These are phyloP conservation scores for Trapa bicornis DNA, from an alignment of 345 rosid genomes.

Conservation along the genomic window DNA sequence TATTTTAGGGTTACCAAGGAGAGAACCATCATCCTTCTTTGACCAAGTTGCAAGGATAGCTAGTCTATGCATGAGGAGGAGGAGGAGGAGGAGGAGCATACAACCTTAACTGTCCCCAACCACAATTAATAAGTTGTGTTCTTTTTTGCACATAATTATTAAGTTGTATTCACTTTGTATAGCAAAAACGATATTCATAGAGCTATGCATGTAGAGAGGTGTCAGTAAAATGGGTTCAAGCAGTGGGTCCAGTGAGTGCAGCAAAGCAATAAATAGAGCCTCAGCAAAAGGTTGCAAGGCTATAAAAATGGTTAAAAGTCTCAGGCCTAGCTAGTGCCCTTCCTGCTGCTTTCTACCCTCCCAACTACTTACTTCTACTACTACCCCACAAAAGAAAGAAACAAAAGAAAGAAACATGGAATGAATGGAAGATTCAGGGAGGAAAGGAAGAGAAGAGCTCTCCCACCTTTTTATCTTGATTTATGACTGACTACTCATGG, in stretches of 20 bases:
- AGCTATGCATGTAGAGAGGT: background rate
- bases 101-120: background rate
- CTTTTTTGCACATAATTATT: background rate
- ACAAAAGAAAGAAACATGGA: background rate
- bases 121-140: background rate
- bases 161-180: background rate
- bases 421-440: no score
- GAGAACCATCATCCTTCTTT: background rate
- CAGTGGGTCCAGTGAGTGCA: conserved; percentile 2
- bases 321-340: conserved; percentile 1
- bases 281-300: background rate
- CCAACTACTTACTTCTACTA: background rate
- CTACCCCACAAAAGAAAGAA: background rate
- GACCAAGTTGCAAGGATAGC: background rate
- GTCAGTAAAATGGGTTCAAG: background rate
- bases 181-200: background rate
- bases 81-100: background rate
- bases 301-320: background rate
- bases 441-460: no score
- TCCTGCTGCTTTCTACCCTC: background rate
- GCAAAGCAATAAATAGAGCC: background rate
- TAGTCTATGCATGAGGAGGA: background rate
- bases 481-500: no score
- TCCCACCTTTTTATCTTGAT: no score
- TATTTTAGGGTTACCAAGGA: background rate